Base-by-base conservation (phyloP, 2,329 filamentous ascomycete species). In the Plenodomus biglobosus region DNA sequence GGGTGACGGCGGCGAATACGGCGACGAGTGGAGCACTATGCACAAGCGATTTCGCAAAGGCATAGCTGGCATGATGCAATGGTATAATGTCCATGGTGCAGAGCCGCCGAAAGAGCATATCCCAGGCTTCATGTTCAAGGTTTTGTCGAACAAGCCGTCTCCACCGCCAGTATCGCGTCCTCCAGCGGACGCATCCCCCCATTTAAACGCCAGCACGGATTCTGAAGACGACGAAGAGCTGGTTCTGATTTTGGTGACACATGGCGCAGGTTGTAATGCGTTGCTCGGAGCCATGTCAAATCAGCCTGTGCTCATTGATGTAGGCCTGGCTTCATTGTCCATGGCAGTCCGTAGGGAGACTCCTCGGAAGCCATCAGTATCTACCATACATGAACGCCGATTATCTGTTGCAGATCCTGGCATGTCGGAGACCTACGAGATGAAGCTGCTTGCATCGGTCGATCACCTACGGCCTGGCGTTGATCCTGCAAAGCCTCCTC, bases 21-120 rank as follows among this genome's bases (percentile, higher is more conserved):
- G 90, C 1, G 94, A 99, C 72, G 94, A 97, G 72, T 99, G 94
- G 94, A 88, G 90, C 22, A 80, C 85, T 3, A 97, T 99, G 94
- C 94, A 99, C 72, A 86, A 86, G 66, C 83, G 94, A 18, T 96
- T 97, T 64, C 82, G 91, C 32, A 83, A 79, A 52, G 92, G 92
- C 1, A 72, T 96, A 34, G 85, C 88, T 56, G 83, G 84, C 38
- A 81, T 96, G 75, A 77, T 96, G 11, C 81, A 87, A 50, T 97
- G 91, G 89, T 99, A 99, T 67, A 74, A 75, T 44, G 73, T 79
- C 68, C 62, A 84, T 70, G 55, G 75, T 2, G 71, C 56, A 2
- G 48, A 65, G 44, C 64, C 66, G 24, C 72, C 72, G 0, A 61
- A 66, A 24, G 64, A 72, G 1, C 55, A 56, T 17, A 56, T 68